Evolutionary conservation across 2,329 filamentous ascomycete species (phyloP).

Genomic region (Trichoderma semiorbis): DNA sequence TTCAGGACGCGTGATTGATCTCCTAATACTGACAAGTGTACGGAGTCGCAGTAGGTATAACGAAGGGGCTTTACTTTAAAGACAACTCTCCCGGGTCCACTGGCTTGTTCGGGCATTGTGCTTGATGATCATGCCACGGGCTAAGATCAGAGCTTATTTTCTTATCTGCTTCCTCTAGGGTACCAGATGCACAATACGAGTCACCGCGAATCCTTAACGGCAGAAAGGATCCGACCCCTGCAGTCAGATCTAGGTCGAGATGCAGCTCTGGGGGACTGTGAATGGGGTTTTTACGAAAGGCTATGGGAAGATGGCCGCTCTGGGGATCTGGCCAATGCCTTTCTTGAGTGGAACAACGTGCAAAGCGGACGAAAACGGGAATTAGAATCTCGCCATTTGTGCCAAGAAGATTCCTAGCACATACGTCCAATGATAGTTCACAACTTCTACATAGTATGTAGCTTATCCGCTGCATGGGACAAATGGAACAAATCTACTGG

Average conservation of each 20-base stretch:
- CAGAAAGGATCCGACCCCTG: neutral
- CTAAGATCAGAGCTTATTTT: conserved; percentile 13
- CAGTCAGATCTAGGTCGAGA: neutral
- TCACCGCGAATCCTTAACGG: neutral
- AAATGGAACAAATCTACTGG: neutral
- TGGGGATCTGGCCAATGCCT: neutral
- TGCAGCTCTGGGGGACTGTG: neutral
- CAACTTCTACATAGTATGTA: neutral
- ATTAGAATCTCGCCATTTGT: neutral
- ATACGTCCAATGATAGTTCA: neutral
- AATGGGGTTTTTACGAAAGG: neutral
- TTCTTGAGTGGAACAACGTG: neutral
- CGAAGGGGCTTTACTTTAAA: neutral
- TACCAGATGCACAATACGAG: neutral
- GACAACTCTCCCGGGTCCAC: neutral
- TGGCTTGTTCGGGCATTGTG: neutral
- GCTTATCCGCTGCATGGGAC: neutral
- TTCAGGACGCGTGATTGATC: neutral
- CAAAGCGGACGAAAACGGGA: too few species aligned
- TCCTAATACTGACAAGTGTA: neutral
- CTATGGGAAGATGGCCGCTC: neutral
- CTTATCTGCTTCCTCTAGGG: neutral
- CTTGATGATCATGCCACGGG: neutral
- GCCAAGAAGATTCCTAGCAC: neutral
- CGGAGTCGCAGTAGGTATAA: neutral